A percentile compares a stretch with the other conserved stretches of the same genome.
These are phyloP conservation scores for Trifolium subterraneum DNA, from an alignment of 306 rosid genomes.

Conservation along the genomic window DNA sequence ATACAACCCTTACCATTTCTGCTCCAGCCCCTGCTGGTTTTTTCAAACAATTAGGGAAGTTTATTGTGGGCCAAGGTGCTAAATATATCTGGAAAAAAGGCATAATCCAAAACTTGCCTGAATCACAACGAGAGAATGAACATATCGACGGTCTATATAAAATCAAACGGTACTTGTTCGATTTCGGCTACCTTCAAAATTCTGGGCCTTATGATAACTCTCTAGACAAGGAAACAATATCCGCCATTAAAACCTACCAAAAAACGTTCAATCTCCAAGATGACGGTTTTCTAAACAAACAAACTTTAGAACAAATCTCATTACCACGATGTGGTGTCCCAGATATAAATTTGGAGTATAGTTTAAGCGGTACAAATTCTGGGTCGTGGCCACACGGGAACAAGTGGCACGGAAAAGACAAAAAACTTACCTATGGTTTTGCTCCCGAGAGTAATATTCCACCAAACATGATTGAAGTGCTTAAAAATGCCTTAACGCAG, in stretches of 20 bases:
- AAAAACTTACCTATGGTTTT: slow-evolving; percentile 5
- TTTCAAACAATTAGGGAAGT: too few relatives aligned
- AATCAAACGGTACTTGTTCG: background rate
- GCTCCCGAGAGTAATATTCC: background rate
- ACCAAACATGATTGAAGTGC: background rate
- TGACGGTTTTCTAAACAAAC: background rate
- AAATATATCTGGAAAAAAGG: too few relatives aligned
- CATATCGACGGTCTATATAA: background rate
- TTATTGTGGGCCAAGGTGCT: too few relatives aligned
- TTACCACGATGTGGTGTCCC: slow-evolving; percentile 11
- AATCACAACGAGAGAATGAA: background rate
- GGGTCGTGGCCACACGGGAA: background rate
- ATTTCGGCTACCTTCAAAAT: background rate
- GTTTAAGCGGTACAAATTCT: too few relatives aligned
- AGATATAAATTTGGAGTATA: background rate
- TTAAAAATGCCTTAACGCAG: background rate
- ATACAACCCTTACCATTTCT: too few relatives aligned
- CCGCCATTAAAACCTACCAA: background rate
- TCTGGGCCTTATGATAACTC: background rate
- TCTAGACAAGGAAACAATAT: background rate
- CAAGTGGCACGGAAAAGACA: background rate
- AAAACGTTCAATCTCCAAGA: background rate
- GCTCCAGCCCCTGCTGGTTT: too few relatives aligned
- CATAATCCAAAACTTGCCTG: too few relatives aligned
- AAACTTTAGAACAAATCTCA: background rate